Evolutionary conservation across 345 rosid genomes (phyloP), one percentile per base, ranked within the genome.

Genomic region (Crucihimalaya himalaica): DNA sequence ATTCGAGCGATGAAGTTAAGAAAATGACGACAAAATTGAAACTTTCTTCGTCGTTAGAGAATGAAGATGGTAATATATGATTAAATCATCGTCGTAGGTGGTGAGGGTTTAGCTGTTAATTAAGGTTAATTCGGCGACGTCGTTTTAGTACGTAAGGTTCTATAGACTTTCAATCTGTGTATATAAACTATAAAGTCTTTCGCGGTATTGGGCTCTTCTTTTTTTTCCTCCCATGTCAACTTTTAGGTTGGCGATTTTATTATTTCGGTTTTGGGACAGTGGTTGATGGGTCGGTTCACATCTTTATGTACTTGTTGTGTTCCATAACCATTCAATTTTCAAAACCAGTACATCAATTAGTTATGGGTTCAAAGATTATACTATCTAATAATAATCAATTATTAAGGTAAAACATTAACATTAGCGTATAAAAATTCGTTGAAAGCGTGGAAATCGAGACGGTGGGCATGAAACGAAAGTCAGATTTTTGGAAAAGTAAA

Each of bases 1-100:
- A 71, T 70, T 81, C 89, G 34, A 82, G 81, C 0, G 93, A 86
- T 59, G 90, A 87, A 23, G 84, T 82, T 68, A 85, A 86, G 86
- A 84, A 82, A 73, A 79, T 87, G 80, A 77, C 79, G 43, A 15
- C 75, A 15, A 77, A 59, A 69, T 7, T 57, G 57, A 78, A 66
- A 70, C 19, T 18, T 43, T 52, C 73, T 40, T 77, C 60, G 46
- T 78, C 64, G 40, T 72, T 72, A 50, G 56, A 69, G 79, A 60
- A 52, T 51, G 56, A 58, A 19, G 72, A 46, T 45, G 42, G 50
- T 56, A 23, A 53, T n/a, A 40, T 55, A 14, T 51, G 15, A 65
- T 47, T 20, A 9, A 4, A 25, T 21, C 8, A 11, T 72, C 13
- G 27, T 19, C 40, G 40, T 55, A 63, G 45, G 50, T 62, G 62